A percentile compares a stretch with the other conserved stretches of the same genome.
Evolutionary conservation across 2,329 filamentous ascomycete species (phyloP).

Genomic region (Magnaporthiopsis poae): DNA sequence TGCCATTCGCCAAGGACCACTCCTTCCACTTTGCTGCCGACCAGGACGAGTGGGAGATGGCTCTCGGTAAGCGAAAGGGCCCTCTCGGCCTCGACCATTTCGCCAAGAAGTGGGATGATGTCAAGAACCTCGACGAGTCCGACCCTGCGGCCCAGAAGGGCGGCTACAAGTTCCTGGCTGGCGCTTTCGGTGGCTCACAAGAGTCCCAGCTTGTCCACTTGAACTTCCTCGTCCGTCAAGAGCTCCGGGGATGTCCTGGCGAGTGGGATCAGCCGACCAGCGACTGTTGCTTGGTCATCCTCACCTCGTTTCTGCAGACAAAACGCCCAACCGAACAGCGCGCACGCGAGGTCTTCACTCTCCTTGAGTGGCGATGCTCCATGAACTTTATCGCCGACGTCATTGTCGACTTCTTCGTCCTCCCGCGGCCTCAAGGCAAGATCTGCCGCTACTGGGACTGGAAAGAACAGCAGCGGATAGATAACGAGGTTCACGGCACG

Average conservation of each 20-base stretch:
- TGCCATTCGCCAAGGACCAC: not conserved
- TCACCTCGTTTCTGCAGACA: not conserved
- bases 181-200: constrained; percentile 1
- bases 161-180: constrained; percentile 5
- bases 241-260: constrained; percentile 3
- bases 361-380: constrained; percentile 7
- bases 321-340: not conserved
- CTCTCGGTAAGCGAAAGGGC: constrained; percentile 1
- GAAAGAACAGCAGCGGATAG: constrained; percentile 1
- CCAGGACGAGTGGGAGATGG: constrained; percentile 4
- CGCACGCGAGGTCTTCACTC: constrained; percentile 2
- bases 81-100: constrained; percentile 1
- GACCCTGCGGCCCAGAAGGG: not conserved
- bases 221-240: constrained; percentile 4
- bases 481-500: not conserved
- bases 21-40: not conserved
- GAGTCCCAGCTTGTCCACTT: constrained; percentile 3
- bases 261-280: constrained; percentile 4
- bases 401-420: not conserved
- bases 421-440: constrained; percentile 2
- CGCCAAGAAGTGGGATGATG: constrained; percentile 2
- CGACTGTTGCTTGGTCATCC: not conserved
- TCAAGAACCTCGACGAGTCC: not conserved
- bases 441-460: constrained; percentile 8
- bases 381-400: constrained; percentile 6